These are phyloP conservation scores for Hyaloperonospora brassicae DNA, from an alignment of 352 stramenopile species.

Conservation along the genomic window DNA sequence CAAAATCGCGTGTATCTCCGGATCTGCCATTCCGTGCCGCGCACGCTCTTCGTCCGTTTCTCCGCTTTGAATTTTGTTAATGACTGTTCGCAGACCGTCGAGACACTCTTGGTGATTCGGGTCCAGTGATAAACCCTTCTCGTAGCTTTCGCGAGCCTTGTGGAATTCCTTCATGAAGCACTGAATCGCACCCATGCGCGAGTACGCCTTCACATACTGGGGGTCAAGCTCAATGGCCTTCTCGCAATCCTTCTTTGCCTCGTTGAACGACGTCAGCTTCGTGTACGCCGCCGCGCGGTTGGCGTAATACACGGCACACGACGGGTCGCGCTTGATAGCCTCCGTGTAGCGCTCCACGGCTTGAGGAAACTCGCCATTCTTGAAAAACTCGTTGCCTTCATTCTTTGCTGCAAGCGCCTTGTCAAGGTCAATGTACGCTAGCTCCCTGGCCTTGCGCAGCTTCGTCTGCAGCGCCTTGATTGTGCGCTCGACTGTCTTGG, in stretches of 20 bases:
- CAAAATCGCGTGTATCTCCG: slow-evolving; percentile 97
- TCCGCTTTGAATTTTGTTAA: slow-evolving; percentile 90
- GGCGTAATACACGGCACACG: slow-evolving; percentile 96
- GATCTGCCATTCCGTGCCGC: slow-evolving; percentile 97
- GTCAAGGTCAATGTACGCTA: slow-evolving; percentile 94
- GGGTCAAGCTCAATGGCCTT: slow-evolving; percentile 97
- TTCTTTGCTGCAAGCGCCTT: slow-evolving; percentile 97
- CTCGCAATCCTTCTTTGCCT: slow-evolving; percentile 91
- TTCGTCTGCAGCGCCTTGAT: slow-evolving; percentile 92
- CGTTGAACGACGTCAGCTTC: slow-evolving; percentile 95
- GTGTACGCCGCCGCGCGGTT: slow-evolving; percentile 97
- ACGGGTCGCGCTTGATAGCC: slow-evolving; percentile 98
- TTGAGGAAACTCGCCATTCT: slow-evolving; percentile 90
- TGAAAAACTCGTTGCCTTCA: slow-evolving; percentile 97
- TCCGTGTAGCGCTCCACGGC: slow-evolving; percentile 94
- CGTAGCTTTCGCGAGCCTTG: slow-evolving; percentile 96
- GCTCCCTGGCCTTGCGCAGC: slow-evolving; percentile 91
- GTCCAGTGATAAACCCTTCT: slow-evolving; percentile 93
- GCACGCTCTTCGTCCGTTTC: slow-evolving; percentile 95
- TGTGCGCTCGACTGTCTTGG: slow-evolving; percentile 91
- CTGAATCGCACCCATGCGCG: slow-evolving; percentile 97
- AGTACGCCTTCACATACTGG: slow-evolving; percentile 99
- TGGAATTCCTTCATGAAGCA: slow-evolving; percentile 99
- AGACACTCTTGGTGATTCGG: slow-evolving; percentile 92
- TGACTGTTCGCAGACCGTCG: slow-evolving; percentile 92